phyloP scores from a whole-genome alignment of 257 asterid species.

The Solanum pinnatisectum region DNA sequence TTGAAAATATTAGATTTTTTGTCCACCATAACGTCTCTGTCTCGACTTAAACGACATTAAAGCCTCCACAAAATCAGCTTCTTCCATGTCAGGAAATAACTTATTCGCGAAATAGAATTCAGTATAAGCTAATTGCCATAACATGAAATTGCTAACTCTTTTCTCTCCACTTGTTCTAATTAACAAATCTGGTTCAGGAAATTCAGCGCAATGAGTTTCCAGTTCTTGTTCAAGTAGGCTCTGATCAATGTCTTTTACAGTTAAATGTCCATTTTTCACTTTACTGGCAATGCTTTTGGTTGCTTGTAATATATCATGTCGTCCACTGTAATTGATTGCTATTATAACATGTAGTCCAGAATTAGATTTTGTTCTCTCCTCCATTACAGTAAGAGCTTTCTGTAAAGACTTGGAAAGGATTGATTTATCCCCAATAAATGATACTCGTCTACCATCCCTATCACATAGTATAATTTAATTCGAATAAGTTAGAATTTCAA shows the following conservation, averaged over 20 bases:
- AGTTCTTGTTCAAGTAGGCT: not conserved
- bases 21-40: slow-evolving; percentile 13
- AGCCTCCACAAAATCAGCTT: slow-evolving; percentile 3
- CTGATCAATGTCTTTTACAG: not conserved
- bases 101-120: slow-evolving; percentile 7
- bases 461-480: not conserved
- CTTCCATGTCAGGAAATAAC: slow-evolving; percentile 14
- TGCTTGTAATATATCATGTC: slow-evolving; percentile 16
- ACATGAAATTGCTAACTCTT: slow-evolving; percentile 26
- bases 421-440: slow-evolving; percentile 13
- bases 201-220: not conserved
- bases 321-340: slow-evolving; percentile 15
- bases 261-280: slow-evolving; percentile 1
- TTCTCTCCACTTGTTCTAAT: slow-evolving; percentile 23
- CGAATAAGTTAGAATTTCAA: too few relatives aligned
- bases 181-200: slow-evolving; percentile 21
- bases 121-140: slow-evolving; percentile 31
- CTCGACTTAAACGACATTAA: slow-evolving; percentile 6
- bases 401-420: slow-evolving; percentile 5
- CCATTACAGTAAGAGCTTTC: not conserved
- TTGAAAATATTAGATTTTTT: not conserved
- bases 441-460: not conserved
- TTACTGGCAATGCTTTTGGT: slow-evolving; percentile 10
- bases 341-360: slow-evolving; percentile 1
- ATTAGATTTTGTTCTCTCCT: not conserved